Evolutionary conservation across 1,139 yeast genomes (phyloP), one percentile per base, ranked within the genome.

Genomic region (Magnusiomyces clavatus): DNA sequence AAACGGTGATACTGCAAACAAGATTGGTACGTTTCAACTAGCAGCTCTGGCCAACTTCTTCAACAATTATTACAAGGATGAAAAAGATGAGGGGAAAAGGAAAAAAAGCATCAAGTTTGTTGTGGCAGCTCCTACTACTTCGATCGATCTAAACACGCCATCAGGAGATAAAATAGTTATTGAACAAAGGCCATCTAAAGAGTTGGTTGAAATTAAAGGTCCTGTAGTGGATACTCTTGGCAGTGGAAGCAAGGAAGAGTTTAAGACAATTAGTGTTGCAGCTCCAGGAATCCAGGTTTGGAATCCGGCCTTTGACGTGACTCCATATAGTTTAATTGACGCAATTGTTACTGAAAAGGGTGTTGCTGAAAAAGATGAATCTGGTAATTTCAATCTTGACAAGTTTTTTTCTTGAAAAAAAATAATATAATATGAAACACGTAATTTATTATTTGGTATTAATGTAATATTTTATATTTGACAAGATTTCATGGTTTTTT

Each of bases 241-340:
- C 6, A 71, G 70, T 36, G 46, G 56, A 3, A 56, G 59, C 2
- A 53, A 58, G 40, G 54, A 58, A 1, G 67, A 64, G 11, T 57
- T 72, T 41, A 60, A 65, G 36, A 62, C 67, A 3, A 86, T 88
- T n/a, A 86, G 87, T 36, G 78, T 86, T 53, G 96, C 96, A 0
- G 94, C 97, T 1, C 86, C 86, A 1, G 86, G 85, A 0, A 85
- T 90, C 41, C 73, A 77, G 2, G 96, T 88, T 1, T 92, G 97
- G 97, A 92, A 92, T 63, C 98, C 98, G 1, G 86, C 97, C 0
- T 92, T 92, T 62, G 98, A 92, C 65, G 90, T 92, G 12, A 88
- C 97, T 6, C 96, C 96, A 0, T 81, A 83, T 61, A 76, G 75
- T 46, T 72, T 84, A 48, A 88, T 92, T 53, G 96, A 89, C 63